Evolutionary conservation across 495 filamentous ascomycete species (phyloP).

Genomic region (Annulohypoxylon stygium): DNA sequence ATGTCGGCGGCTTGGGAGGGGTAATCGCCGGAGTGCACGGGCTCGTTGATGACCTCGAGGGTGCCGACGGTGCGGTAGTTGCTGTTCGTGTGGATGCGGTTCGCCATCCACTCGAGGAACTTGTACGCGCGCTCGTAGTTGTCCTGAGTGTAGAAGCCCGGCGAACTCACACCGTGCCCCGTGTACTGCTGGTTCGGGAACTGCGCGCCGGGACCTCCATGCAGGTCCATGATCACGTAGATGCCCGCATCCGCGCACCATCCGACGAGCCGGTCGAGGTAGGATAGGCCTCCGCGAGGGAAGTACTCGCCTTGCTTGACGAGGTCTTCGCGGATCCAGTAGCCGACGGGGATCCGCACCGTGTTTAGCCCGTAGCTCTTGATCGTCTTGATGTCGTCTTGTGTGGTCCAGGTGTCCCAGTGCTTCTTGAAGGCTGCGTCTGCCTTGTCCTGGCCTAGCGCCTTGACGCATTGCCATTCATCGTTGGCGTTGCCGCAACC

Average conservation of each 20-base stretch:
- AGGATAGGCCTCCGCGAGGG: constrained; percentile 64
- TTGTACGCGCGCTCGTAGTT: constrained; percentile 69
- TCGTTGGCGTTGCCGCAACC: constrained; percentile 65
- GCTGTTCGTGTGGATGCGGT: constrained; percentile 64
- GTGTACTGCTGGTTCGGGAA: constrained; percentile 65
- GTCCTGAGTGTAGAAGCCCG: constrained; percentile 68
- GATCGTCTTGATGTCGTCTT: constrained; percentile 68
- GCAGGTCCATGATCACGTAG: constrained; percentile 74
- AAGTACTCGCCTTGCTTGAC: constrained; percentile 69
- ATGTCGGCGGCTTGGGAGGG: constrained; percentile 53
- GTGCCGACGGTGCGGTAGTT: constrained; percentile 65
- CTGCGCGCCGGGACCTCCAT: constrained; percentile 73
- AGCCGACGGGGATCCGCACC: constrained; percentile 73
- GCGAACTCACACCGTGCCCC: constrained; percentile 61
- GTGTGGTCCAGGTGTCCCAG: constrained; percentile 70
- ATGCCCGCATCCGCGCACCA: constrained; percentile 68
- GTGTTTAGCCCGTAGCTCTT: constrained; percentile 67
- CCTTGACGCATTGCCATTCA: constrained; percentile 70
- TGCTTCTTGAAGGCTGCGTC: constrained; percentile 68
- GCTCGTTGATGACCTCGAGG: constrained; percentile 73
- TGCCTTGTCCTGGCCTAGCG: constrained; percentile 66
- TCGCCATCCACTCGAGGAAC: constrained; percentile 71
- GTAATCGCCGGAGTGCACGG: constrained; percentile 59
- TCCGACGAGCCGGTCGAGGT: constrained; percentile 66
- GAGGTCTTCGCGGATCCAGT: constrained; percentile 71